Base-by-base conservation (phyloP, 2,329 filamentous ascomycete species). In the Pseudopithomyces maydicus region DNA sequence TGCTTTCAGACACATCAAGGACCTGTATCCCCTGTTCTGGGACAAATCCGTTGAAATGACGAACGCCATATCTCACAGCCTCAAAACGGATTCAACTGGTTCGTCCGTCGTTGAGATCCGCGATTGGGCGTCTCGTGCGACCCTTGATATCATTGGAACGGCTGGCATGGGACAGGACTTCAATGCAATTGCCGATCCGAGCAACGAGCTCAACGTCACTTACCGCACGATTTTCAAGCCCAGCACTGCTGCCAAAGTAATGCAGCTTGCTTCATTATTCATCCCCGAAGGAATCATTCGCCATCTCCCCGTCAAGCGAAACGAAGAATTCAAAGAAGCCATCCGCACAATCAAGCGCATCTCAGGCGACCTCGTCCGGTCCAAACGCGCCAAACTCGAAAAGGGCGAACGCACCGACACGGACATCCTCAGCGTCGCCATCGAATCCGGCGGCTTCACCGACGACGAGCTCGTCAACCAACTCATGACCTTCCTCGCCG, bases 401-500 rank as follows among this genome's bases (percentile, higher is more conserved):
- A 76, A 79, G 32, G 76, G 76, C 41, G 72, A 73, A 32, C 74
- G 67, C 15, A 77, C 76, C 1, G 86, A 87, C 44, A 74, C 85
- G 7, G 92, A 96, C 73, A 95, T 97, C 56, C 80, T 96, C 33
- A 91, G 89, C 1, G 89, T 94, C 0, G 92, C 92, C 15, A 80
- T 96, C 46, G 84, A 88, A 70, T 91, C 87, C 38, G 90, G 90
- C 45, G 86, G 82, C 6, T 95, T 96, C 76, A 84, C 79, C 12
- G 90, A 95, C 60, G 89, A 92, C 47, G 87, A 91, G 58, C 84
- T 96, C n/a, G 85, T 92, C 35, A 90, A 95, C 73, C 92, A 96
- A 76, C 84, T 95, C 71, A 95, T 96, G 90, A 96, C 91, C 0
- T 95, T 96, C 79, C 84, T 96, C 5, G 89, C 89, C 0, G 92